Conservation (phyloP, 2,329 filamentous ascomycete species). For the Parastagonospora avenae region DNA sequence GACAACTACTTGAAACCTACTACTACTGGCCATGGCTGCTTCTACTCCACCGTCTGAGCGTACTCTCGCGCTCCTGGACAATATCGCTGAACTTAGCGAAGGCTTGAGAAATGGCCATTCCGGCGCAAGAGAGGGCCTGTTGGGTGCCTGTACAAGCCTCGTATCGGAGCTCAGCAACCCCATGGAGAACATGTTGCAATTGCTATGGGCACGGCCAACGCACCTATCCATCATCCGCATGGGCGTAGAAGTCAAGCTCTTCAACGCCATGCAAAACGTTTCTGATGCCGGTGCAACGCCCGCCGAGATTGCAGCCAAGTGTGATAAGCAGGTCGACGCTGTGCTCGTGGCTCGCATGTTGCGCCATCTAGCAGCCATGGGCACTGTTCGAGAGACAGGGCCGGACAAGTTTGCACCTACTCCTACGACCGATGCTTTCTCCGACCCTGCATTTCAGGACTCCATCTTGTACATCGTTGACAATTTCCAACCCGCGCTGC, state of each 20-base stretch:
- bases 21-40: not conserved
- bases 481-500: slow-evolving; percentile 24
- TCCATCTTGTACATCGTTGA: slow-evolving; percentile 27
- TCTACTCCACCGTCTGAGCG: slow-evolving; percentile 9
- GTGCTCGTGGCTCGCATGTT: slow-evolving; percentile 33
- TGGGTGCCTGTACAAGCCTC: slow-evolving; percentile 26
- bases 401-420: slow-evolving; percentile 25
- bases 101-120: slow-evolving; percentile 19
- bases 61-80: slow-evolving; percentile 24
- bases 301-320: slow-evolving; percentile 18
- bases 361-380: slow-evolving; percentile 34
- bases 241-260: slow-evolving; percentile 27
- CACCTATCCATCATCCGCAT: slow-evolving; percentile 26
- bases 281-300: slow-evolving; percentile 14
- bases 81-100: slow-evolving; percentile 21
- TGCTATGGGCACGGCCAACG: slow-evolving; percentile 30
- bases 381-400: slow-evolving; percentile 23
- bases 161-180: slow-evolving; percentile 30
- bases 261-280: slow-evolving; percentile 21
- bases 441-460: slow-evolving; percentile 25
- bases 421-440: slow-evolving; percentile 18
- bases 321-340: slow-evolving; percentile 17
- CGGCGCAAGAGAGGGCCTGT: slow-evolving; percentile 24
- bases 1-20: no score
- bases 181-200: slow-evolving; percentile 24